A percentile compares a stretch with the other conserved stretches of the same genome.
Conservation (phyloP, 768 basidiomycete species). For the Hericium alpestre region DNA sequence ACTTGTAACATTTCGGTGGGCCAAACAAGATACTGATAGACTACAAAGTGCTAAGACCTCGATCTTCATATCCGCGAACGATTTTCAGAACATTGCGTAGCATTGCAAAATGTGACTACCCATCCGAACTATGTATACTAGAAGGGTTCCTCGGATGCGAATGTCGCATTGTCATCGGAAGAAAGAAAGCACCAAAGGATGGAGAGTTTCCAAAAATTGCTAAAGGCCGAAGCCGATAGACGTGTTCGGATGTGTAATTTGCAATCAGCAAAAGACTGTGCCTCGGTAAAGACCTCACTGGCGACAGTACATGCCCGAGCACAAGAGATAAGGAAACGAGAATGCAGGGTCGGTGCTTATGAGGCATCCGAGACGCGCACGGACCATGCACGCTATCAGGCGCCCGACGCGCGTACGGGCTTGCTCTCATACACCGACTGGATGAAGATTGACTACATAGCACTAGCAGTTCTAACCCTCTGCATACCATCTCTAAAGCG, state of each 20-base stretch:
- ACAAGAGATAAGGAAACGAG: conserved; percentile 41
- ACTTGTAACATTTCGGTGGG: too few species aligned
- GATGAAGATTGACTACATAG: background rate
- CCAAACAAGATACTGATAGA: too few species aligned
- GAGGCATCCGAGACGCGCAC: conserved; percentile 3
- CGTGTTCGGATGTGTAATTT: conserved; percentile 96
- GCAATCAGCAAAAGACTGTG: conserved; percentile 94
- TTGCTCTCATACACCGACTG: background rate
- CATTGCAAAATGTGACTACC: background rate
- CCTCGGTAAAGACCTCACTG: conserved; percentile 94
- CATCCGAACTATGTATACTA: background rate
- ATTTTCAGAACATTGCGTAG: background rate
- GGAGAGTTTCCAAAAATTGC: conserved; percentile 70
- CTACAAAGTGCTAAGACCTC: too few species aligned
- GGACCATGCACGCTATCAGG: background rate
- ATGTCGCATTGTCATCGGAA: conserved; percentile 5
- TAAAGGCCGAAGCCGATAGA: conserved; percentile 80
- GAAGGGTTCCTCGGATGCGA: background rate
- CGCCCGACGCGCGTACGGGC: background rate
- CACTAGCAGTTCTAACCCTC: background rate
- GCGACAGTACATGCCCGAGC: conserved; percentile 92
- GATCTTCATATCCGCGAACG: too few species aligned
- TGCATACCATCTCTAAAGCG: too few species aligned
- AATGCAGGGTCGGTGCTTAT: conserved; percentile 21
- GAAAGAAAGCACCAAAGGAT: background rate